These are phyloP conservation scores for Solanum raphanifolium DNA, from an alignment of 257 asterid genomes.

Conservation along the genomic window DNA sequence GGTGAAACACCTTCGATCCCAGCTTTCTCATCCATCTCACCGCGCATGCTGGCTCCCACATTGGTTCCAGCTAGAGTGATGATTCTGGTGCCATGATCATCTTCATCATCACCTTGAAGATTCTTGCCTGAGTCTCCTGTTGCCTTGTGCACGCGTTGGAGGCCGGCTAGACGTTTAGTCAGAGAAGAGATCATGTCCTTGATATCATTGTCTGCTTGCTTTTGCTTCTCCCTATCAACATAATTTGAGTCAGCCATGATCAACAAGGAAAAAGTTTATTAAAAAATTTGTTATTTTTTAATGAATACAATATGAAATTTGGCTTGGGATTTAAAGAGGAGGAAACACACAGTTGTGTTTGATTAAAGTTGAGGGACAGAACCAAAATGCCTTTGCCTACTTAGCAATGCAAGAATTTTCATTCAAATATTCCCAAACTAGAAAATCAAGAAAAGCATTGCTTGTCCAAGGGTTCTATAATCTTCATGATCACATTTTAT, in stretches of 20 bases:
- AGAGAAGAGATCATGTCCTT: constrained; percentile 50
- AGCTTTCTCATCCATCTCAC: constrained; percentile 39
- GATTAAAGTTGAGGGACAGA: constrained; percentile 5
- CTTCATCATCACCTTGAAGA: constrained; percentile 18
- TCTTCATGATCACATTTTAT: neutral
- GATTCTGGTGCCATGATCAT: constrained; percentile 47
- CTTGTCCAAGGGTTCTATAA: constrained; percentile 26
- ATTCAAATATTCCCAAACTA: neutral
- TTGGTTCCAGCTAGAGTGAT: constrained; percentile 81
- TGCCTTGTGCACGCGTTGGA: constrained; percentile 36
- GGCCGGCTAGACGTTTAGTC: constrained; percentile 34
- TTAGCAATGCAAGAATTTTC: constrained; percentile 28
- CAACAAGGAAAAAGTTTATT: neutral
- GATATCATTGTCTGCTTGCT: constrained; percentile 45
- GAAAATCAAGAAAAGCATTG: constrained; percentile 26
- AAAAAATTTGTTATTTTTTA: neutral
- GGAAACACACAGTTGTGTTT: neutral
- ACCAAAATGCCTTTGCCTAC: constrained; percentile 13
- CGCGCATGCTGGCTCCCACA: constrained; percentile 80
- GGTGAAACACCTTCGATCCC: constrained; percentile 8
- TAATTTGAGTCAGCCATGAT: constrained; percentile 19
- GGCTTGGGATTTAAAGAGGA: constrained; percentile 17
- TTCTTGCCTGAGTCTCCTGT: constrained; percentile 21
- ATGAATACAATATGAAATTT: neutral
- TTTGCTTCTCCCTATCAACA: constrained; percentile 25